Evolutionary conservation across 2,329 filamentous ascomycete species (phyloP), one percentile per base, ranked within the genome.

Genomic region (Diaporthe sp.): DNA sequence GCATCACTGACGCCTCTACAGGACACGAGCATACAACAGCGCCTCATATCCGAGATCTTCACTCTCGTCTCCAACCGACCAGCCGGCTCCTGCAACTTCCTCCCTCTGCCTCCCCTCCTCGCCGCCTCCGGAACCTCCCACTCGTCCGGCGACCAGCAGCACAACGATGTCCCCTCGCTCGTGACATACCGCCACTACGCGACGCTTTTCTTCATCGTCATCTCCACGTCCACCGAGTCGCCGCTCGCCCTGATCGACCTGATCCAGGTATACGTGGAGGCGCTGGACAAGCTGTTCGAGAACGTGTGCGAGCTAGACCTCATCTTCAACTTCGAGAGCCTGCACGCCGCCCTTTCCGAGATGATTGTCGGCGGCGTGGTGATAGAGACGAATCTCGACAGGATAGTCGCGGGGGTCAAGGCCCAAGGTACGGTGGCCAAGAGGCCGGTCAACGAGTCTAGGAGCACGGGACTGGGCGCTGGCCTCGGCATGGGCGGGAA

Each of bases 151-250:
- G 90, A 92, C 53, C 93, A 92, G 74, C 75, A 77, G 67, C 91
- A 94, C 85, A 96, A 95, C 82, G 97, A 98, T 85, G 94, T 95
- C 15, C 97, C 97, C 13, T 97, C 95, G 8, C 94, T 98, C 76
- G 95, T 99, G 61, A 98, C 97, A 12, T 99, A 99, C 89, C 95
- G 97, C 75, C 95, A 98, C 89, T 99, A 98, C 83, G 97, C 97
- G 13, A 99, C 97, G 0, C 93, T 99, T 77, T 98, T 97, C 87
- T 99, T 99, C 87, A 99, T 99, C 85, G 89, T 99, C 83, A 99
- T 99, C 82, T 97, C 94, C 49, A 99, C 97, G 6, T 95, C 95
- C 7, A 98, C 97, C 76, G 97, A 99, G 85, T 98, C 95, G 1
- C 97, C 97, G 0, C 93, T 99, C 4, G 97, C 97, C 0, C 90